Conservation (phyloP, 176 grass and related monocot genomes). For the Metroxylon sagu region DNA sequence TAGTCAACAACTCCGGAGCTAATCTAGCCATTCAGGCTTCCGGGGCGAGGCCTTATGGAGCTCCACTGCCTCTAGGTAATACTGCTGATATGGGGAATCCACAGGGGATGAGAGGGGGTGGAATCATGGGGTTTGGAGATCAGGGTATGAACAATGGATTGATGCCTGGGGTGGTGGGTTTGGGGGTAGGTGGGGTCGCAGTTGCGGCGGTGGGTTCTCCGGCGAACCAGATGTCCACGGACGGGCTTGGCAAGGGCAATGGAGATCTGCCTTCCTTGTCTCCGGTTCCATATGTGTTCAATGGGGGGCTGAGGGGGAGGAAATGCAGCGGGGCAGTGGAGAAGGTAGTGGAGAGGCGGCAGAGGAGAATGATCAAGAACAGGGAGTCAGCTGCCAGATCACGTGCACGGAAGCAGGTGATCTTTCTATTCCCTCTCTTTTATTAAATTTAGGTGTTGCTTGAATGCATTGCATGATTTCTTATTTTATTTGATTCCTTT, state of each 20-base stretch:
- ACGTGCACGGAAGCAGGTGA: slow-evolving; percentile 74
- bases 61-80: not conserved
- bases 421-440: not conserved
- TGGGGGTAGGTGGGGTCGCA: slow-evolving; percentile 21
- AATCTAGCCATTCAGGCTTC: slow-evolving; percentile 3
- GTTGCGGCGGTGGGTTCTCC: slow-evolving; percentile 16
- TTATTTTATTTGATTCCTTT: too few species aligned
- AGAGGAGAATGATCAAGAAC: slow-evolving; percentile 97
- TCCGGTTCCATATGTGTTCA: slow-evolving; percentile 42
- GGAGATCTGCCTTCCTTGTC: slow-evolving; percentile 43
- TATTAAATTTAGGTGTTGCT: too few species aligned
- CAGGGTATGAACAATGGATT: slow-evolving; percentile 27
- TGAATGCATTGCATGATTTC: too few species aligned
- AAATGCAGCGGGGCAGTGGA: slow-evolving; percentile 42
- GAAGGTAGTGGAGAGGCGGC: slow-evolving; percentile 82
- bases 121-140: slow-evolving; percentile 33
- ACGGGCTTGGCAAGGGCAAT: slow-evolving; percentile 41
- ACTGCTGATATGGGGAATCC: not conserved
- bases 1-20: slow-evolving; percentile 3
- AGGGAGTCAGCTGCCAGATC: slow-evolving; percentile 79
- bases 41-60: not conserved
- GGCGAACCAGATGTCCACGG: slow-evolving; percentile 14
- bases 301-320: slow-evolving; percentile 47
- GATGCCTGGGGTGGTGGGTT: slow-evolving; percentile 29
- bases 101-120: slow-evolving; percentile 7